These are phyloP conservation scores for Bremia lactucae DNA, from an alignment of 352 stramenopile genomes.

Conservation along the genomic window DNA sequence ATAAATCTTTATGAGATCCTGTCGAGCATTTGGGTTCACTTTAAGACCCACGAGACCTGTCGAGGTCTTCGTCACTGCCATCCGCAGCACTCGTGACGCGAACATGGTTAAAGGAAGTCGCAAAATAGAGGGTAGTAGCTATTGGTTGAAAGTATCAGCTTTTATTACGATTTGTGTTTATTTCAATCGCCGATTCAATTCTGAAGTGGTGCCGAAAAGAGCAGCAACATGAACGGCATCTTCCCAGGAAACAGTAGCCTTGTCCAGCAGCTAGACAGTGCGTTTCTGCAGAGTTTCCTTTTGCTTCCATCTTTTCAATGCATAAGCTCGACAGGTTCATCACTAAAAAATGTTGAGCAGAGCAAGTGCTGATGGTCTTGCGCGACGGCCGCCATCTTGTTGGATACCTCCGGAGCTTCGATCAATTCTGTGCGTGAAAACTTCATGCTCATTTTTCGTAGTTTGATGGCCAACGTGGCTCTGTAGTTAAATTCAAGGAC, in stretches of 20 bases:
- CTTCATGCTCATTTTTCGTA: not conserved
- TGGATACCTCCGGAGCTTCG: constrained; percentile 82
- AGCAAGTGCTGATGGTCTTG: constrained; percentile 88
- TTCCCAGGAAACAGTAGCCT: constrained; percentile 77
- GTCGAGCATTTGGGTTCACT: constrained; percentile 74
- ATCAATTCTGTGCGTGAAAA: constrained; percentile 67
- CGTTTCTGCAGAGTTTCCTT: constrained; percentile 10
- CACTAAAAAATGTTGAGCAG: constrained; percentile 19
- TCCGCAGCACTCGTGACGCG: constrained; percentile 69
- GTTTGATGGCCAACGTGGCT: not conserved
- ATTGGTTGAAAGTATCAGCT: too few species aligned
- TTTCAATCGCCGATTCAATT: too few species aligned
- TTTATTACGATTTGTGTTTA: too few species aligned
- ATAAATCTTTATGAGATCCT: constrained; percentile 80
- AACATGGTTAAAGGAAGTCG: constrained; percentile 48
- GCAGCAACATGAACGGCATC: constrained; percentile 49
- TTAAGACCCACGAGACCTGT: constrained; percentile 77
- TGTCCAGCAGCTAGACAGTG: constrained; percentile 79
- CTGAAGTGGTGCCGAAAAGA: not conserved
- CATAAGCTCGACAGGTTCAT: constrained; percentile 2
- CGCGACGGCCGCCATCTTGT: constrained; percentile 93
- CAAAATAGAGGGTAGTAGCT: too few species aligned
- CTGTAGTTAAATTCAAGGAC: not conserved
- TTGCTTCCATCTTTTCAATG: too few species aligned
- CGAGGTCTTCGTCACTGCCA: constrained; percentile 81